Evolutionary conservation across 495 filamentous ascomycete species (phyloP).

Genomic region (Talaromyces ruber): DNA sequence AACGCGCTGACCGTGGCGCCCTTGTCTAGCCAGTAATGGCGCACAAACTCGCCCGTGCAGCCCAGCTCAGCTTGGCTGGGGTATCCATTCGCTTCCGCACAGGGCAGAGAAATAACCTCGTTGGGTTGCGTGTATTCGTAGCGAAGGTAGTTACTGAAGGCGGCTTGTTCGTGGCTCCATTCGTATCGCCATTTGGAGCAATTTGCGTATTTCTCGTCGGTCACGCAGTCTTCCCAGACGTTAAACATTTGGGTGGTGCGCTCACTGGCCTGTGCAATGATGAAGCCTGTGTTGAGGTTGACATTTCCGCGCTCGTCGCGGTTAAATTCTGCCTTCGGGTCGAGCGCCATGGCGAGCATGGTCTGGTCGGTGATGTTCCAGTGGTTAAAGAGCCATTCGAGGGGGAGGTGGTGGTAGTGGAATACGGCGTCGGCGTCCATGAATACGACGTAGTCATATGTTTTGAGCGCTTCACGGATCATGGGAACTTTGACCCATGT

Average conservation of each 20-base stretch:
- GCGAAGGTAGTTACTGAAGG: slow-evolving; percentile 27
- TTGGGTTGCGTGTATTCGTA: slow-evolving; percentile 22
- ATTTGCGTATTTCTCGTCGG: slow-evolving; percentile 16
- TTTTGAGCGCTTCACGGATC: slow-evolving; percentile 31
- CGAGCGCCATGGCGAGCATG: slow-evolving; percentile 36
- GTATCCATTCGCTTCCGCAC: slow-evolving; percentile 26
- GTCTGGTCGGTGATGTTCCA: slow-evolving; percentile 35
- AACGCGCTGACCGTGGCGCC: slow-evolving; percentile 3
- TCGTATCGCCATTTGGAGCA: slow-evolving; percentile 22
- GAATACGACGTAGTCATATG: slow-evolving; percentile 42
- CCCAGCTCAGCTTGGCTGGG: slow-evolving; percentile 9
- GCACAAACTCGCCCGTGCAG: slow-evolving; percentile 12
- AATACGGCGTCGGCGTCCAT: slow-evolving; percentile 43
- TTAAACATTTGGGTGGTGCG: slow-evolving; percentile 26
- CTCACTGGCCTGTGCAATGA: slow-evolving; percentile 26
- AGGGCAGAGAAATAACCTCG: slow-evolving; percentile 27
- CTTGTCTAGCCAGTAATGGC: slow-evolving; percentile 15
- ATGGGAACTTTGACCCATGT: slow-evolving; percentile 44
- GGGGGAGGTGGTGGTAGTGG: slow-evolving; percentile 35
- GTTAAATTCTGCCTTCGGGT: slow-evolving; percentile 21
- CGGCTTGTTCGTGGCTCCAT: slow-evolving; percentile 31
- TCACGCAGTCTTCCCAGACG: slow-evolving; percentile 27
- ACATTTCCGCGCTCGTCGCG: slow-evolving; percentile 19
- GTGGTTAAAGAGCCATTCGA: slow-evolving; percentile 48
- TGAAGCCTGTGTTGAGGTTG: slow-evolving; percentile 31